These are phyloP conservation scores for Pyrrhoderma noxium DNA, from an alignment of 1,284 basidiomycete genomes.

Conservation along the genomic window DNA sequence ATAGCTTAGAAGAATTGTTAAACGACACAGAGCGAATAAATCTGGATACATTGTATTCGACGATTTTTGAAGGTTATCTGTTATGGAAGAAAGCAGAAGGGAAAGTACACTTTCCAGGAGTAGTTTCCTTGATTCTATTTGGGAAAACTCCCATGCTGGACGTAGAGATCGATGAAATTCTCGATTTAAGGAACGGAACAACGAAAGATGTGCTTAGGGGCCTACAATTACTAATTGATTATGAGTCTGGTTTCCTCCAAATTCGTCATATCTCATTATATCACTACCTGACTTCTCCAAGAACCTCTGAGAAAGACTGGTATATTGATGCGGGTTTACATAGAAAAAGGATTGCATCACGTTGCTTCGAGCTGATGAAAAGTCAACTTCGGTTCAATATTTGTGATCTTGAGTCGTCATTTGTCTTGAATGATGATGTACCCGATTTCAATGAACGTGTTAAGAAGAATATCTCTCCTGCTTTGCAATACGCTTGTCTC, in stretches of 20 bases:
- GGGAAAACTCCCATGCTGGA: not conserved
- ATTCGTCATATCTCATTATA: not conserved
- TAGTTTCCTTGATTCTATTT: not conserved
- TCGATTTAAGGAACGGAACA: not conserved
- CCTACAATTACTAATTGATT: not conserved
- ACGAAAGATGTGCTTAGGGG: not conserved
- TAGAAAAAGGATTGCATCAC: not conserved
- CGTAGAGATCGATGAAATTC: not conserved
- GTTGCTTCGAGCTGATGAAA: conserved; percentile 4
- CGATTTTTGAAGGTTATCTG: too few relatives aligned
- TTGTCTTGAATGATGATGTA: conserved; percentile 1
- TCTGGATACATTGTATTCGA: too few relatives aligned
- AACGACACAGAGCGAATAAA: too few relatives aligned
- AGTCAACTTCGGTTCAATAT: conserved; percentile 20
- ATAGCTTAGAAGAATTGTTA: too few relatives aligned
- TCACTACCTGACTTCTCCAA: not conserved
- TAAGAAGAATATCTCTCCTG: not conserved
- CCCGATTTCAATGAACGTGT: not conserved
- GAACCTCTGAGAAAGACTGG: not conserved
- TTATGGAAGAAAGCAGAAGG: too few relatives aligned
- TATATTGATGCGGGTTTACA: not conserved
- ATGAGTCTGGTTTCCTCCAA: not conserved
- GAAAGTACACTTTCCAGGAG: not conserved
- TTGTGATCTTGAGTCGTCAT: conserved; percentile 9
- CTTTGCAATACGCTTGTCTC: conserved; percentile 1